A percentile compares a stretch with the other conserved stretches of the same genome.
These are phyloP conservation scores for Bassia scoparia DNA, from an alignment of 148 eudicot genomes.

Conservation along the genomic window DNA sequence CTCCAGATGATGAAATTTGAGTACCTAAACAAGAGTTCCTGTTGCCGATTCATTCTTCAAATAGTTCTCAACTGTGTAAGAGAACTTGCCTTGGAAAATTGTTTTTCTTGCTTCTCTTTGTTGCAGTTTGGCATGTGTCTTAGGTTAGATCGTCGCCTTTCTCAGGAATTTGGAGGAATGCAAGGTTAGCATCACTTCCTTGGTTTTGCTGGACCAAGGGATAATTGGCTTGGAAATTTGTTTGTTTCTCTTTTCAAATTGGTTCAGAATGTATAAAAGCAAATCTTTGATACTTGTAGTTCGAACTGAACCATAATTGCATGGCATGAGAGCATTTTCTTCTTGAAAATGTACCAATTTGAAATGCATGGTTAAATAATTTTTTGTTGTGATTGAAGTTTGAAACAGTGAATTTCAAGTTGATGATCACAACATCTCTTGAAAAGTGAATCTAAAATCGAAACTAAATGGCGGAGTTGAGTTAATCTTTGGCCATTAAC, in stretches of 20 bases:
- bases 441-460: too few relatives aligned
- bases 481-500: too few relatives aligned
- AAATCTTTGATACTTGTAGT: conserved; percentile 11
- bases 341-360: conserved; percentile 26
- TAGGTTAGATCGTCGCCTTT: background rate
- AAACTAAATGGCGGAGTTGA: too few relatives aligned
- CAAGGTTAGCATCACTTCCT: background rate
- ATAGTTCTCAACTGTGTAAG: background rate
- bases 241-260: background rate
- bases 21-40: background rate
- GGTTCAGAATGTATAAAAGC: conserved; percentile 6
- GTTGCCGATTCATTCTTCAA: background rate
- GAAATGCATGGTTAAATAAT: too few relatives aligned
- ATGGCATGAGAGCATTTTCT: conserved; percentile 18
- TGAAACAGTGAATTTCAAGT: too few relatives aligned
- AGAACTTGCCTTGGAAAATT: background rate
- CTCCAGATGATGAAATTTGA: conserved; percentile 43
- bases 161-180: conserved; percentile 1
- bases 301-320: background rate
- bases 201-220: background rate
- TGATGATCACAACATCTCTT: too few relatives aligned
- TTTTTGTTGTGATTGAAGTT: too few relatives aligned
- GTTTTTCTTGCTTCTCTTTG: background rate
- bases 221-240: background rate
- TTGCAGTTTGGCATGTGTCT: background rate